phyloP scores from a whole-genome alignment of 495 filamentous ascomycete genomes.

The Penicillium ochrochloron region DNA sequence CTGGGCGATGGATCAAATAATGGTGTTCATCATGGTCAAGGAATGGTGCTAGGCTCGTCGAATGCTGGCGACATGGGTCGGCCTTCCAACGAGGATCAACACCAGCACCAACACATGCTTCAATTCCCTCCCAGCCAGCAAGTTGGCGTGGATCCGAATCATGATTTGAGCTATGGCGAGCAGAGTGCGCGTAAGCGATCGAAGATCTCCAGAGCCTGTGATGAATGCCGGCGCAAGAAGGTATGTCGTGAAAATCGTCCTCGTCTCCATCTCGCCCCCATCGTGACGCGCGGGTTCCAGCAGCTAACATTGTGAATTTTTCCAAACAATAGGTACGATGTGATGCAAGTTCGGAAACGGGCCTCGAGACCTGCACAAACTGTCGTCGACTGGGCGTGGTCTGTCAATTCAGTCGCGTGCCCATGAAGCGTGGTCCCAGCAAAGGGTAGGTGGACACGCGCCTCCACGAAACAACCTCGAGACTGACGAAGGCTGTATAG shows the following conservation, averaged over 20 bases:
- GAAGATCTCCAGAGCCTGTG: slow-evolving; percentile 92
- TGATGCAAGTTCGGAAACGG: slow-evolving; percentile 80
- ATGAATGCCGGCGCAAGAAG: slow-evolving; percentile 95
- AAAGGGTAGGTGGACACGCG: slow-evolving; percentile 70
- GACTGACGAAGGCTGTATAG: slow-evolving; percentile 48
- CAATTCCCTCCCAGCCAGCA: slow-evolving; percentile 54
- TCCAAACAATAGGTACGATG: slow-evolving; percentile 71
- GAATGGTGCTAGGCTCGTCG: slow-evolving; percentile 48
- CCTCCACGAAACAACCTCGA: not conserved
- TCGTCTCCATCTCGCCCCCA: slow-evolving; percentile 15
- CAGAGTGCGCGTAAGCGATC: slow-evolving; percentile 78
- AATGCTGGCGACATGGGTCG: slow-evolving; percentile 49
- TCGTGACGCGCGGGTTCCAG: slow-evolving; percentile 22
- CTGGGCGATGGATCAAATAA: slow-evolving; percentile 48
- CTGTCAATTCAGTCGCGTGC: slow-evolving; percentile 90
- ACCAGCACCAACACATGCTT: slow-evolving; percentile 53
- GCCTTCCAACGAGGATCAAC: slow-evolving; percentile 46
- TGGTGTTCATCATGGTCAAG: slow-evolving; percentile 48
- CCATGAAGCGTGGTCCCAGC: slow-evolving; percentile 92
- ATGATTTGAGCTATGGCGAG: slow-evolving; percentile 59
- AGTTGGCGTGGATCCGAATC: slow-evolving; percentile 56
- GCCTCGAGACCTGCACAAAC: slow-evolving; percentile 80
- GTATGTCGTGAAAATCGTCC: slow-evolving; percentile 40
- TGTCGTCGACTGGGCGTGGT: slow-evolving; percentile 76
- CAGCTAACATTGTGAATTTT: slow-evolving; percentile 28